Conservation (phyloP, 2,329 filamentous ascomycete species). For the Botrytis sinoallii region DNA sequence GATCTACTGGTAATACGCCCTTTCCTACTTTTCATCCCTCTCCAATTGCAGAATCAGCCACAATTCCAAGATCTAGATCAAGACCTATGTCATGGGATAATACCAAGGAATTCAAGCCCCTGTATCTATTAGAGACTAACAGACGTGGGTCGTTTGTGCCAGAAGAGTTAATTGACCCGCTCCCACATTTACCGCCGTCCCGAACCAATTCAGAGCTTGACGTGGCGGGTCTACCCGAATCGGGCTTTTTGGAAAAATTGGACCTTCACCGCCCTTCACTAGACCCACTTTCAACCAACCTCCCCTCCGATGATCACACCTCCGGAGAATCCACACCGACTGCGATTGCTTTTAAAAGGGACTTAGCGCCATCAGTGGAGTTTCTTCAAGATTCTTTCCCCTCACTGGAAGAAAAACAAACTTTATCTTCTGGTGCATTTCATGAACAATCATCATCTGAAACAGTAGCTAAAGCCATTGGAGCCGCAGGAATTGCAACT, state of each 20-base stretch:
- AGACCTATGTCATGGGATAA: conserved; percentile 61
- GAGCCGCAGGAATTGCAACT: conserved; percentile 23
- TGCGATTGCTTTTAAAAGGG: conserved; percentile 42
- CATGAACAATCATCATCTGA: conserved; percentile 16
- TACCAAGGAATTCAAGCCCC: conserved; percentile 70
- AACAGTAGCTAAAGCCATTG: conserved; percentile 26
- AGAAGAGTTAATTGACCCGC: conserved; percentile 39
- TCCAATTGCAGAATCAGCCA: conserved; percentile 32
- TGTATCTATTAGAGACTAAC: conserved; percentile 71
- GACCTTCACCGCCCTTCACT: conserved; percentile 17
- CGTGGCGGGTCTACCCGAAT: conserved; percentile 18
- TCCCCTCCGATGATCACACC: conserved; percentile 47
- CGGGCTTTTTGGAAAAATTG: conserved; percentile 10
- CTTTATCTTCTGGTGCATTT: conserved; percentile 11
- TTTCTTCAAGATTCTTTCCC: conserved; percentile 18
- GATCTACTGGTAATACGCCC: conserved; percentile 41
- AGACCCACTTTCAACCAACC: conserved; percentile 39
- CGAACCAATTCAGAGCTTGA: conserved; percentile 43
- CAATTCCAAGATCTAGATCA: conserved; percentile 41
- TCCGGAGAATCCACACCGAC: conserved; percentile 69
- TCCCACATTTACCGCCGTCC: conserved; percentile 51
- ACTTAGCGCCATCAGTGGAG: conserved; percentile 27
- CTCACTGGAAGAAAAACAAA: conserved; percentile 7
- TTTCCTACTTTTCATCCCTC: conserved; percentile 38
- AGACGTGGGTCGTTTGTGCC: conserved; percentile 27